A percentile compares a stretch with the other conserved stretches of the same genome.
These are phyloP conservation scores for Leucosporidium scottii DNA, from an alignment of 768 basidiomycete species.

Conservation along the genomic window DNA sequence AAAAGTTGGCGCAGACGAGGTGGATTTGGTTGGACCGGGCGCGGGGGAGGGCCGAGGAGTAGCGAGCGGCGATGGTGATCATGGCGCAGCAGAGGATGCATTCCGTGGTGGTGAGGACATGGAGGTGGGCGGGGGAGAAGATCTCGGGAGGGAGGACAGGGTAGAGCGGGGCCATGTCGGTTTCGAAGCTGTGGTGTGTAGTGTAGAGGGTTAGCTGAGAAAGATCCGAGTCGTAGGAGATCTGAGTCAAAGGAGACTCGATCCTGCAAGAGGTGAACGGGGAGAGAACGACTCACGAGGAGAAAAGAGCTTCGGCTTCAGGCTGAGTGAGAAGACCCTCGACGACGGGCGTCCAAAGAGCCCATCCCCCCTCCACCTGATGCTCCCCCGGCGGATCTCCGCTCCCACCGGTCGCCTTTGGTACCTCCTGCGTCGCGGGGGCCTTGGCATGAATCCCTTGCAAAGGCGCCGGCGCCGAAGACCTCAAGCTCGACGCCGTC, in stretches of 20 bases:
- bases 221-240: no score
- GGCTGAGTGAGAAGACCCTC: slow-evolving; percentile 19
- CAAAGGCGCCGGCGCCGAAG: background rate
- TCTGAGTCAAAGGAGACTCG: background rate
- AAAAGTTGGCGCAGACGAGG: slow-evolving; percentile 19
- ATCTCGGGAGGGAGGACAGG: slow-evolving; percentile 24
- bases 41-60: slow-evolving; percentile 16
- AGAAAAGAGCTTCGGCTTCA: slow-evolving; percentile 15
- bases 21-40: slow-evolving; percentile 21
- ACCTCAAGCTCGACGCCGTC: slow-evolving; percentile 4
- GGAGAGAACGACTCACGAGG: slow-evolving; percentile 12
- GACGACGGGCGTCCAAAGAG: slow-evolving; percentile 16
- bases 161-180: slow-evolving; percentile 24
- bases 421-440: background rate
- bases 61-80: slow-evolving; percentile 28
- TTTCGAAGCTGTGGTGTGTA: slow-evolving; percentile 16
- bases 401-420: background rate
- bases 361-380: slow-evolving; percentile 9
- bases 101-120: slow-evolving; percentile 23
- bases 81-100: slow-evolving; percentile 28
- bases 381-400: background rate
- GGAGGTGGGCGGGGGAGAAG: slow-evolving; percentile 19
- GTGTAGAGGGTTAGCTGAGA: background rate
- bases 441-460: background rate
- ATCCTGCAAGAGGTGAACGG: background rate